A percentile compares a stretch with the other conserved stretches of the same genome.
Evolutionary conservation across 371 early-diverging fungal species (phyloP).

Genomic region (Parasitella parasitica): DNA sequence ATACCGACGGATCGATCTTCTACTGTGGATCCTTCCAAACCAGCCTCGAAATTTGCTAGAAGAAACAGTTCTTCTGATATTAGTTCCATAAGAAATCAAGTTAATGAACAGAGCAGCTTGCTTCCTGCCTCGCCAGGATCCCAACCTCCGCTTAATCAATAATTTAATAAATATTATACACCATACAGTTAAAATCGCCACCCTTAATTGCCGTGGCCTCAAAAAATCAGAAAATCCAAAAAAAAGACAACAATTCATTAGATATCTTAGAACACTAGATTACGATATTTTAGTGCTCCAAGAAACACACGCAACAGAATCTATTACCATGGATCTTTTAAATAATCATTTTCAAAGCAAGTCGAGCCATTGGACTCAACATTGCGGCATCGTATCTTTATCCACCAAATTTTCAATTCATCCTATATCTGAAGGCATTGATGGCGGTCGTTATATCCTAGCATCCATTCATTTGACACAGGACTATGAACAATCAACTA

Average conservation of each 20-base stretch:
- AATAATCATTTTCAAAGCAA: background rate
- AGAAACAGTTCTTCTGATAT: too few relatives aligned
- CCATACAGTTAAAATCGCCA: too few relatives aligned
- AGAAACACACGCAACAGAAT: slow-evolving; percentile 7
- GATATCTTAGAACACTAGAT: background rate
- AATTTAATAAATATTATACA: background rate
- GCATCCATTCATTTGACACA: background rate
- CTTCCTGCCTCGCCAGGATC: too few relatives aligned
- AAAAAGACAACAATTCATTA: background rate
- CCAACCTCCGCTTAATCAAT: background rate
- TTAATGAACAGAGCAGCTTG: too few relatives aligned
- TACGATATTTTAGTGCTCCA: slow-evolving; percentile 3
- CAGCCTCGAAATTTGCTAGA: too few relatives aligned
- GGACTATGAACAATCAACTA: background rate
- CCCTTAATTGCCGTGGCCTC: too few relatives aligned
- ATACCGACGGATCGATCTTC: too few relatives aligned
- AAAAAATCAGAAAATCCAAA: background rate
- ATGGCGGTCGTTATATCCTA: background rate
- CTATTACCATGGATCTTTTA: background rate
- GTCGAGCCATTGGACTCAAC: background rate
- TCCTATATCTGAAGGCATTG: background rate
- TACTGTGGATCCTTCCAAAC: too few relatives aligned
- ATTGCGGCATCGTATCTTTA: background rate
- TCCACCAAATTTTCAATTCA: background rate
- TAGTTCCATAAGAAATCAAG: too few relatives aligned